Percentiles rank a stretch among this genome's conserved stretches.
These are phyloP conservation scores for Pachysandra terminalis DNA, from an alignment of 164 flowering plant species.

Conservation along the genomic window DNA sequence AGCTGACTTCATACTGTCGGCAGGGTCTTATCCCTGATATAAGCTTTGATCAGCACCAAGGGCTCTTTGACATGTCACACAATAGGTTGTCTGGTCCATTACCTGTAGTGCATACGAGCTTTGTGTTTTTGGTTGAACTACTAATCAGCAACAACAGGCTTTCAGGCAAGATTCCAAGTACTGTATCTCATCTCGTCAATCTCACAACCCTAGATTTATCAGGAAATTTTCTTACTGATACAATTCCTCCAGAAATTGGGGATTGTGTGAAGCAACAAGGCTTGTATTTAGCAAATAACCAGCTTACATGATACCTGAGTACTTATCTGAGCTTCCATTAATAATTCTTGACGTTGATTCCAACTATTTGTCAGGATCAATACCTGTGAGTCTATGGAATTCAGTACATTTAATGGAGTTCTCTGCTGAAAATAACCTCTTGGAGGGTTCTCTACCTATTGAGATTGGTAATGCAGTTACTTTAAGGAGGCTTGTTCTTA, in stretches of 20 bases:
- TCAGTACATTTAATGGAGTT: constrained; percentile 50
- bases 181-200: constrained; percentile 46
- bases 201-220: constrained; percentile 69
- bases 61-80: constrained; percentile 66
- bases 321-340: no score
- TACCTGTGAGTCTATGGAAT: no score
- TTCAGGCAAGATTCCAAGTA: constrained; percentile 58
- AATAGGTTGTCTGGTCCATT: constrained; percentile 58
- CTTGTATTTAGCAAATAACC: constrained; percentile 56
- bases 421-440: constrained; percentile 52
- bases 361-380: constrained; percentile 60
- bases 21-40: constrained; percentile 56
- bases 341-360: constrained; percentile 65
- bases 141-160: constrained; percentile 56
- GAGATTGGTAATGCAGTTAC: no score
- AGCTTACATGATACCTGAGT: constrained; percentile 49
- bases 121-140: constrained; percentile 53
- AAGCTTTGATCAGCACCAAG: constrained; percentile 70
- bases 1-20: constrained; percentile 42
- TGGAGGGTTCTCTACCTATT: constrained; percentile 58
- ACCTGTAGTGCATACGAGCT: constrained; percentile 65
- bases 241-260: constrained; percentile 51
- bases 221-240: constrained; percentile 46
- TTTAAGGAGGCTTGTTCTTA: no score
- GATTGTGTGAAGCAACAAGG: constrained; percentile 52